phyloP scores from a whole-genome alignment of 2,329 filamentous ascomycete genomes.

The Calonectria pteridis region DNA sequence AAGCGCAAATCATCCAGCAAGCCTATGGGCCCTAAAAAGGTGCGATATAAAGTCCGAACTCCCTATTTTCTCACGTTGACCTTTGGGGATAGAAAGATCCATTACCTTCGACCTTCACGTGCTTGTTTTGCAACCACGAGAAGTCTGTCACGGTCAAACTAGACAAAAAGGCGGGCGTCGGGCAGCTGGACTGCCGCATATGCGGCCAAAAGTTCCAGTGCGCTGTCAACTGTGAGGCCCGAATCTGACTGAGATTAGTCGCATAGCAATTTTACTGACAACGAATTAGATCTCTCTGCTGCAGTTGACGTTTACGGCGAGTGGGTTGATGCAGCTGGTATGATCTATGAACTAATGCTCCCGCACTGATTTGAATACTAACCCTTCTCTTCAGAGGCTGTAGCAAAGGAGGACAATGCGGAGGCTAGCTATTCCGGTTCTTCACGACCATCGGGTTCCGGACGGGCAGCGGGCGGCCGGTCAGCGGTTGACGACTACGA shows the following conservation, averaged over 20 bases:
- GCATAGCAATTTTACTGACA: conserved; percentile 33
- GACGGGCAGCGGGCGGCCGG: conserved; percentile 41
- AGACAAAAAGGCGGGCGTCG: conserved; percentile 92
- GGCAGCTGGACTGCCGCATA: conserved; percentile 88
- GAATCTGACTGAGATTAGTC: conserved; percentile 1
- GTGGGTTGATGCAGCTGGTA: conserved; percentile 90
- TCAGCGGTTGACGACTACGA: conserved; percentile 57
- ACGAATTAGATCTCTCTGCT: conserved; percentile 79
- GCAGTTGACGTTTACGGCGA: conserved; percentile 97
- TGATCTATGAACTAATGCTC: conserved; percentile 31
- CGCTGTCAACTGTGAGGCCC: conserved; percentile 83
- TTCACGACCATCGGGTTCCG: conserved; percentile 40
- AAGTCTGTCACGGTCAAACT: conserved; percentile 91
- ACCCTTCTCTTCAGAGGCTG: conserved; percentile 56
- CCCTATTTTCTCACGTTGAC: conserved; percentile 31
- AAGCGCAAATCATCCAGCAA: conserved; percentile 95
- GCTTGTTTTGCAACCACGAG: conserved; percentile 98
- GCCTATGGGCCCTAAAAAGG: conserved; percentile 86
- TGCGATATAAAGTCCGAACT: conserved; percentile 51
- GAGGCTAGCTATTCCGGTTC: conserved; percentile 46
- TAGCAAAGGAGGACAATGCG: conserved; percentile 60
- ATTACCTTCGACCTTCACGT: conserved; percentile 88
- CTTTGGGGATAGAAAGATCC: conserved; percentile 70
- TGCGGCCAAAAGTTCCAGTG: conserved; percentile 96
- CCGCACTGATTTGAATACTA: conserved; percentile 21